Evolutionary conservation across 2,329 filamentous ascomycete species (phyloP), one percentile per base, ranked within the genome.

Genomic region (Ascochyta viciae-villosae): DNA sequence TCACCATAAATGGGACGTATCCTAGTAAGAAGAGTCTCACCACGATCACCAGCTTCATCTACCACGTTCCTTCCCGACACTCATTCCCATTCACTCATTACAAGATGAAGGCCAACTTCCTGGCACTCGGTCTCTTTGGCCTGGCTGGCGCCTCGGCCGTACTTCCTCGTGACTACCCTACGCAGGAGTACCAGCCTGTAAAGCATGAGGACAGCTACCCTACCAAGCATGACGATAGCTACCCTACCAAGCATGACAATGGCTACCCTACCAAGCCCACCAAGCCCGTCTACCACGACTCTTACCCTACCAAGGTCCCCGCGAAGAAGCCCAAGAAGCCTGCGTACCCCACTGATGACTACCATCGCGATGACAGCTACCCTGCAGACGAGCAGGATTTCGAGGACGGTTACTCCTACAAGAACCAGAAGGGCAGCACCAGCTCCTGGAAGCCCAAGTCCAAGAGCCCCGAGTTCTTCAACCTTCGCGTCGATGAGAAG

Each of bases 1-100:
- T 52, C 59, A 64, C 60, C 63, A 67, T 72, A 69, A 70, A 69
- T 68, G 60, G 55, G 50, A 57, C 58, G 62, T 50, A 54, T 58
- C 54, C 62, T 63, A 46, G 57, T 61, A 59, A 55, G 52, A 57
- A 22, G 53, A 60, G 60, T 70, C 51, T 66, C 57, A 69, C 42
- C 42, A 52, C 50, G 43, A 42, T 35, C 54, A 58, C 24, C 54
- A 45, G 42, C 54, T 58, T 65, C 55, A 48, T 57, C 60, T 53
- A 55, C 24, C 58, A 63, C 63, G 60, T 54, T 65, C 61, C 46
- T 64, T 60, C 50, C 43, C 38, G 57, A 62, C 54, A 60, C 60
- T 67, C 50, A 37, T 64, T 61, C 44, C 35, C 43, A 46, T 46
- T 51, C 40, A 49, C 52, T 63, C 41, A 47, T 52, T 65, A 54